A percentile compares a stretch with the other conserved stretches of the same genome.
phyloP scores from a whole-genome alignment of 2,329 filamentous ascomycete species.

The Cladosporium cucumerinum region DNA sequence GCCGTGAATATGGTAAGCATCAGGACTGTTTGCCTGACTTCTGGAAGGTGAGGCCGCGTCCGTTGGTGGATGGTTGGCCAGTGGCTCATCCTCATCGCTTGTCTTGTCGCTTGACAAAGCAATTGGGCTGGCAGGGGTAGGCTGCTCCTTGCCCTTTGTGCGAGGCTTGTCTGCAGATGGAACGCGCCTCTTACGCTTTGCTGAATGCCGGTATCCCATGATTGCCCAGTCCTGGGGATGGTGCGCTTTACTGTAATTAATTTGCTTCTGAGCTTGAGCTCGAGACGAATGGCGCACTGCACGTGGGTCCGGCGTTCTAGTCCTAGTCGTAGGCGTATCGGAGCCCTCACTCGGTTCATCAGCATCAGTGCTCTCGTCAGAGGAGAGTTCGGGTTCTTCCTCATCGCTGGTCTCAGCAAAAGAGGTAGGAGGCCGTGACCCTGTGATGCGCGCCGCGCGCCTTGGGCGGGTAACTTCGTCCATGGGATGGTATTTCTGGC shows the following conservation, averaged over 20 bases:
- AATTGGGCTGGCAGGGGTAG: background rate
- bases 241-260: constrained; percentile 24
- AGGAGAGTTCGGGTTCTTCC: background rate
- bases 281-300: constrained; percentile 26
- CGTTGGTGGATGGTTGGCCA: background rate
- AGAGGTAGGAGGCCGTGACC: background rate
- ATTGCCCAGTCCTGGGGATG: constrained; percentile 29
- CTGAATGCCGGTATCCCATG: constrained; percentile 21
- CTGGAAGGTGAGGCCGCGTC: background rate
- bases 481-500: constrained; percentile 29
- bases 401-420: constrained; percentile 8
- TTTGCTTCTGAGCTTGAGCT: constrained; percentile 21
- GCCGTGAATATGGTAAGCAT: too few species aligned
- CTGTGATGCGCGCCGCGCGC: constrained; percentile 14
- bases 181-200: constrained; percentile 9
- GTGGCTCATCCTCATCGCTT: background rate
- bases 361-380: constrained; percentile 7
- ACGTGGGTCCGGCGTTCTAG: constrained; percentile 20
- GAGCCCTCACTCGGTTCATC: background rate
- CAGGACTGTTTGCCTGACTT: background rate
- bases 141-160: background rate
- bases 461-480: constrained; percentile 25
- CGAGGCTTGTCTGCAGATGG: background rate
- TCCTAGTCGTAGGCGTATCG: background rate
- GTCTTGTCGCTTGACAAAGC: background rate